These are phyloP conservation scores for Alternaria sp. DNA, from an alignment of 2,329 filamentous ascomycete genomes.

Conservation along the genomic window DNA sequence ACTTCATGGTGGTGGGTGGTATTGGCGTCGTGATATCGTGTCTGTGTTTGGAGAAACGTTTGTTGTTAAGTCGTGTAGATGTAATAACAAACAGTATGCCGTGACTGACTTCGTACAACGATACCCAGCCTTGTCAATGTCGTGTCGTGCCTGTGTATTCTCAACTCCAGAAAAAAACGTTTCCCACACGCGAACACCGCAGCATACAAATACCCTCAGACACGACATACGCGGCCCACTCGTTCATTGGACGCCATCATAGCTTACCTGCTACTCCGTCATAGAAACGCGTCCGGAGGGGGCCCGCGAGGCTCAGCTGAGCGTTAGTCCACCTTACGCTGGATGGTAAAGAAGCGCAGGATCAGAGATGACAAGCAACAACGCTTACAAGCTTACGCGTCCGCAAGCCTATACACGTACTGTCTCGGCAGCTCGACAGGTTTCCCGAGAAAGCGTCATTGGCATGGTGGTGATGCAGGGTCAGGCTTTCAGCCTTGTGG, in stretches of 20 bases:
- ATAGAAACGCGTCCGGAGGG: constrained; percentile 18
- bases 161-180: constrained; percentile 38
- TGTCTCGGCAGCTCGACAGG: constrained; percentile 5
- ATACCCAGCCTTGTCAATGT: background rate
- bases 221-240: constrained; percentile 14
- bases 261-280: background rate
- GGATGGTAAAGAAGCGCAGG: background rate
- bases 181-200: constrained; percentile 51
- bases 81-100: background rate
- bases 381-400: constrained; percentile 22
- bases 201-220: constrained; percentile 14
- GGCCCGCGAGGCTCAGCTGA: constrained; percentile 16
- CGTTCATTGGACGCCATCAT: constrained; percentile 6
- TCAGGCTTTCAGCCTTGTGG: constrained; percentile 15
- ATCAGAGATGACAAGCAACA: constrained; percentile 2
- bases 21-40: background rate
- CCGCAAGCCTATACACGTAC: constrained; percentile 2
- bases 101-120: background rate
- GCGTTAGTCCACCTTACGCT: background rate
- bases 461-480: constrained; percentile 17
- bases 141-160: background rate
- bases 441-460: constrained; percentile 8
- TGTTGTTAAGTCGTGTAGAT: background rate
- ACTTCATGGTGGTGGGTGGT: constrained; percentile 1
- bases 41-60: background rate